A percentile compares a stretch with the other conserved stretches of the same genome.
These are phyloP conservation scores for Linum trigynum DNA, from an alignment of 345 rosid genomes.

Conservation along the genomic window DNA sequence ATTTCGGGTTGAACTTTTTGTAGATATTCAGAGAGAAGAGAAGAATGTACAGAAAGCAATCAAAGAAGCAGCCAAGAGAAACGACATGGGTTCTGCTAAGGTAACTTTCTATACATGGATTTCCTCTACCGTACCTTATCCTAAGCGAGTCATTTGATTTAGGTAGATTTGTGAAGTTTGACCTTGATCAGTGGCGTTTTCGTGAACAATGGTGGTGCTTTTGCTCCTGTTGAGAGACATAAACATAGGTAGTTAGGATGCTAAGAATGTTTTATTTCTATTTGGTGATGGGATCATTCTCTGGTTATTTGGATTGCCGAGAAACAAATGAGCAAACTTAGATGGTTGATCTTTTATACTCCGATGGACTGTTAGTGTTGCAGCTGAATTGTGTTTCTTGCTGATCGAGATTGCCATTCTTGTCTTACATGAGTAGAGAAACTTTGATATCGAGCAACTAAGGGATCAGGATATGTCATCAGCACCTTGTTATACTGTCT, in stretches of 20 bases:
- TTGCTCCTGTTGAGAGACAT: neutral
- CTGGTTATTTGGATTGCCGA: too few species aligned
- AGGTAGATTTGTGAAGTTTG: neutral
- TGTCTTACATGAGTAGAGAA: too few species aligned
- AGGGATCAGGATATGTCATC: constrained; percentile 9
- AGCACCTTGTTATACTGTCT: constrained; percentile 16
- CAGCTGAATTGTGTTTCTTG: too few species aligned
- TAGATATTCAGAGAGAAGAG: constrained; percentile 90
- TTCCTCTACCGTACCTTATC: too few species aligned
- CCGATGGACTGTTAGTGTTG: too few species aligned
- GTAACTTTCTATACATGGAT: constrained; percentile 18
- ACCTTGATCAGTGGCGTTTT: too few species aligned
- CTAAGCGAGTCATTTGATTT: neutral
- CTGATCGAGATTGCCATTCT: too few species aligned
- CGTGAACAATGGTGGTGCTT: neutral
- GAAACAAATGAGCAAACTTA: too few species aligned
- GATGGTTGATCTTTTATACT: too few species aligned
- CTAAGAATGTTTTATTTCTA: neutral
- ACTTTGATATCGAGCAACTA: too few species aligned
- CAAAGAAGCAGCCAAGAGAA: constrained; percentile 79
- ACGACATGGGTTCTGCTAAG: constrained; percentile 90
- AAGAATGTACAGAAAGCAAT: constrained; percentile 81
- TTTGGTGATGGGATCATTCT: neutral
- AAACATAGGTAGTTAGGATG: neutral
- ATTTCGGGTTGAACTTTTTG: constrained; percentile 11